Base-by-base conservation (phyloP, 495 filamentous ascomycete genomes). In the Xylaria nigripes region DNA sequence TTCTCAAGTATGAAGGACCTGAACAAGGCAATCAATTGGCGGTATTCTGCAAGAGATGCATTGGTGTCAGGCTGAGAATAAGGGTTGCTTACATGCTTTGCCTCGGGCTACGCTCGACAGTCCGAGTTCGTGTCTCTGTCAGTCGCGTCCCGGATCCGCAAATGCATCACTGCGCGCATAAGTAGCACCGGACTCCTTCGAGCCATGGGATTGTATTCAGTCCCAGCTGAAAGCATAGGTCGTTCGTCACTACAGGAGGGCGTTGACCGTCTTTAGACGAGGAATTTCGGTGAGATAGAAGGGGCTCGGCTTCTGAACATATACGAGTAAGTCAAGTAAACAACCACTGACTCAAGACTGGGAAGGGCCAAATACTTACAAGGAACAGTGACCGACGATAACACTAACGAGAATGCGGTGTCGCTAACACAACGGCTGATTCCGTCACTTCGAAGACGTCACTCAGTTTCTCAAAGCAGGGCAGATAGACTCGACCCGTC, bases 401-500 rank as follows among this genome's bases (percentile, higher is more conserved):
- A 48, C 13, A 10, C 7, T 18, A 42, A 24, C 23, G 18, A 21
- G 30, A 38, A 36, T 45, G 24, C 1, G 8, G 5, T 47, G 21
- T 32, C 34, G 12, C 32, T 38, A 9, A 9, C 3, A 29, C 19
- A 16, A 18, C 7, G 22, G 22, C 25, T 41, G n/a, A 24, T 40
- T n/a, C 51, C 10, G 12, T 44, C 34, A 32, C 24, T 19, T 6
- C 51, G 30, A 18, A 48, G 34, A 18, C 51, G 51, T 8, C 51
- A 47, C 29, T 54, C 51, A 3, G 44, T 41, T 32, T 8, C 34
- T 13, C 44, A 54, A 32, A 48, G 34, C 22, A 48, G 24, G 29
- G 23, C 24, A 18, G 30, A 30, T 13, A 41, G 34, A 24, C 32
- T 54, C 13, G 44, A 18, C 23, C 45, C 40, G 18, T 47, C 34